A percentile compares a stretch with the other conserved stretches of the same genome.
These are phyloP conservation scores for Hypoxylon lenormandii DNA, from an alignment of 495 filamentous ascomycete genomes.

Conservation along the genomic window DNA sequence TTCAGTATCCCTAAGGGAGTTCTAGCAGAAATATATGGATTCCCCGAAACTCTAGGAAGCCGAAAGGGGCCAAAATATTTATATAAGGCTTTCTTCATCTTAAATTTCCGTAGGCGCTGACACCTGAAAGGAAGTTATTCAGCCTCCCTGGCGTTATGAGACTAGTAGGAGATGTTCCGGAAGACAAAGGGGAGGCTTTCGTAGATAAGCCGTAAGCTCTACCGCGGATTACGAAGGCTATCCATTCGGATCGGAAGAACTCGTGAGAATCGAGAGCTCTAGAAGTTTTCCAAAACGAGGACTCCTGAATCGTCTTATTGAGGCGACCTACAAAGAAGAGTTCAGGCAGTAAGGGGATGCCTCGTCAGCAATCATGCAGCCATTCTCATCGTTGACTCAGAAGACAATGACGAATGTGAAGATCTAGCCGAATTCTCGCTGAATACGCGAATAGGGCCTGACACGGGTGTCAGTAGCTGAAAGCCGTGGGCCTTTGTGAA, in stretches of 20 bases:
- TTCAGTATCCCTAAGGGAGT: not conserved
- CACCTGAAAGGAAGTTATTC: constrained; percentile 26
- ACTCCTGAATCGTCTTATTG: constrained; percentile 41
- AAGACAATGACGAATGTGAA: constrained; percentile 33
- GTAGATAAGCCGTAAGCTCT: constrained; percentile 23
- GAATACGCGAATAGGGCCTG: constrained; percentile 35
- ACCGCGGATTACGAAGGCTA: constrained; percentile 14
- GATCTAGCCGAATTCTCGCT: constrained; percentile 15
- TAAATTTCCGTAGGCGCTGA: constrained; percentile 28
- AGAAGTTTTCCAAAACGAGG: constrained; percentile 43
- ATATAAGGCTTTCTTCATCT: constrained; percentile 42
- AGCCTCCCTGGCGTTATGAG: constrained; percentile 15
- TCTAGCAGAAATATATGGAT: constrained; percentile 38
- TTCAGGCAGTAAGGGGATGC: constrained; percentile 3
- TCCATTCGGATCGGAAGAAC: constrained; percentile 8
- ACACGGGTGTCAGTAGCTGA: constrained; percentile 33
- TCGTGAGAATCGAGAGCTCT: constrained; percentile 22
- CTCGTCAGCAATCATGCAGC: constrained; percentile 39
- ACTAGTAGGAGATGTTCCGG: constrained; percentile 23
- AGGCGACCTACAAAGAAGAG: constrained; percentile 27
- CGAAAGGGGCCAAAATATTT: constrained; percentile 15
- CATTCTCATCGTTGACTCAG: constrained; percentile 28
- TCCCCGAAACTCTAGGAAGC: constrained; percentile 7
- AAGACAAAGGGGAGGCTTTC: constrained; percentile 34
- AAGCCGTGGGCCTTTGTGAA: constrained; percentile 33